Conservation (phyloP, 202 grass and related monocot genomes). For the Zizania palustris region DNA sequence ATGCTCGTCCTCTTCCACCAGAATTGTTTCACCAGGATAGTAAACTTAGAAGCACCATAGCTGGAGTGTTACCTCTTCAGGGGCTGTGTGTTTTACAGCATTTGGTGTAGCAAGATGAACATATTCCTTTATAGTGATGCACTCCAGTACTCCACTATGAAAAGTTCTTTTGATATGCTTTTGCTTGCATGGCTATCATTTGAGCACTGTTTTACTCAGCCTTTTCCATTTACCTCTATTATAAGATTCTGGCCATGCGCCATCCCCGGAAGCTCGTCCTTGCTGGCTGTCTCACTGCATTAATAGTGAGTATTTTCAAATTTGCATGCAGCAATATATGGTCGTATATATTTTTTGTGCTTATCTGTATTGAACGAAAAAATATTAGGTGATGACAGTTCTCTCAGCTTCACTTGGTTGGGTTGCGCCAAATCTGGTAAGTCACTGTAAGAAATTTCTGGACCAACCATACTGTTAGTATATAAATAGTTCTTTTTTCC, state of each 20-base stretch:
- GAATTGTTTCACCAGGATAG: neutral
- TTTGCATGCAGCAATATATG: conserved; percentile 3
- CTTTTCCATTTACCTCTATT: conserved; percentile 46
- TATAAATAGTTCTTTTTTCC: neutral
- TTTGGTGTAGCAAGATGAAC: conserved; percentile 37
- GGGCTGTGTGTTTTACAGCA: conserved; percentile 8
- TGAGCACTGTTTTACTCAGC: conserved; percentile 25
- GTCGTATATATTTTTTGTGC: neutral
- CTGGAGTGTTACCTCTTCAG: conserved; percentile 15
- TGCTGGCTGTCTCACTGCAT: conserved; percentile 66
- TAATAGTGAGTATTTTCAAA: conserved; percentile 67
- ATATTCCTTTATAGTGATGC: conserved; percentile 23
- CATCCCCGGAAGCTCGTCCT: conserved; percentile 87
- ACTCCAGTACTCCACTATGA: neutral
- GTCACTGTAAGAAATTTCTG: conserved; percentile 30
- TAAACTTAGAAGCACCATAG: neutral
- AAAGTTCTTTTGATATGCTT: conserved; percentile 11
- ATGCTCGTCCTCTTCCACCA: conserved; percentile 3
- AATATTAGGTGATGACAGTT: conserved; percentile 88
- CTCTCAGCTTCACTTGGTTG: conserved; percentile 83
- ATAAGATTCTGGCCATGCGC: conserved; percentile 94
- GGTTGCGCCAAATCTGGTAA: conserved; percentile 97
- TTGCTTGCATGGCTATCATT: conserved; percentile 1
- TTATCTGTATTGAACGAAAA: conserved; percentile 22
- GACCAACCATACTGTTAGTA: neutral